These are phyloP conservation scores for Backusella liffmaniae DNA, from an alignment of 192 early-diverging fungal genomes.

Conservation along the genomic window DNA sequence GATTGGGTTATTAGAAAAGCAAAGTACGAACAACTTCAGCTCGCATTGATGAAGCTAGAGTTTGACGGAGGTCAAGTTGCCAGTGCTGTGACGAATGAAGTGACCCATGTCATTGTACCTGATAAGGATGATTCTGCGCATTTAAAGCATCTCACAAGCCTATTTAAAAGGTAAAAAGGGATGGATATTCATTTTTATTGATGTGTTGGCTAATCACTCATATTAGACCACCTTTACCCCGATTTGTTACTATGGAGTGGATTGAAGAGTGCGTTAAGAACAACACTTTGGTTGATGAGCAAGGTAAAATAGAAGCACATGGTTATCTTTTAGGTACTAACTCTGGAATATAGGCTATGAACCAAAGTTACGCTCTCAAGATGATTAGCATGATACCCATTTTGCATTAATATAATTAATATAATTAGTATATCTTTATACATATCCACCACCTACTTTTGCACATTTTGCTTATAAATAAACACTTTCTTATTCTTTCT, in stretches of 20 bases:
- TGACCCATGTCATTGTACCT: constrained; percentile 27
- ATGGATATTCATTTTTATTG: not conserved
- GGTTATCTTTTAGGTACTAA: not conserved
- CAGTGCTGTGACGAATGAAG: not conserved
- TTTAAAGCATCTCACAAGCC: not conserved
- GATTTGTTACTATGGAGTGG: constrained; percentile 29
- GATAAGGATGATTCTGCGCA: not conserved
- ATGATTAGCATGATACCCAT: not conserved
- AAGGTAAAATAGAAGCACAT: not conserved
- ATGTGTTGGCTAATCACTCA: not conserved
- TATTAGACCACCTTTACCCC: constrained; percentile 12
- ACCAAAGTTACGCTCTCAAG: not conserved
- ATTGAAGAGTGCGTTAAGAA: constrained; percentile 23
- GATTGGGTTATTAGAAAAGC: not conserved
- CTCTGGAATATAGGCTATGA: not conserved
- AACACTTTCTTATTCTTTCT: too few species aligned
- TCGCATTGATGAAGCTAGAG: not conserved
- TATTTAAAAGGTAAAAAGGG: constrained; percentile 6
- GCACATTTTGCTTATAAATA: too few species aligned
- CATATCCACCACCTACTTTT: too few species aligned
- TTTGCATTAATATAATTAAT: too few species aligned
- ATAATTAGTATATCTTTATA: too few species aligned
- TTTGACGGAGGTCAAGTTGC: constrained; percentile 15
- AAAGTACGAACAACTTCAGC: not conserved
- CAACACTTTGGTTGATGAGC: constrained; percentile 21